phyloP scores from a whole-genome alignment of 176 grass and related monocot genomes.

The Oryza meyeriana region DNA sequence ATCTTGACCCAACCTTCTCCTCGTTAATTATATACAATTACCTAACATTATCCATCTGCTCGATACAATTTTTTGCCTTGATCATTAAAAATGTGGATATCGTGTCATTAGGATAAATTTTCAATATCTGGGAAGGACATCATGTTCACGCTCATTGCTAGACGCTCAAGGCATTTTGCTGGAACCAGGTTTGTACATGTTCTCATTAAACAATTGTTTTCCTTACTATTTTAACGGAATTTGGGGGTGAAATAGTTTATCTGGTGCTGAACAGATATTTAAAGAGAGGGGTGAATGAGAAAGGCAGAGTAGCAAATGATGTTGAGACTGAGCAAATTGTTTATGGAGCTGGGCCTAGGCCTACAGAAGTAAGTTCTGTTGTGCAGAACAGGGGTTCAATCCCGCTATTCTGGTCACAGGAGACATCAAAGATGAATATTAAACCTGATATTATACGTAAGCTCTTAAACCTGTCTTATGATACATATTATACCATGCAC shows the following conservation, averaged over 20 bases:
- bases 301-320: conserved; percentile 95
- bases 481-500: conserved; percentile 21
- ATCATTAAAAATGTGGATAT: neutral
- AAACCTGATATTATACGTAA: conserved; percentile 96
- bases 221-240: neutral
- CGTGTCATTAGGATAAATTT: conserved; percentile 68
- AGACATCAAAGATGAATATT: conserved; percentile 70
- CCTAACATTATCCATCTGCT: neutral
- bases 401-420: conserved; percentile 93
- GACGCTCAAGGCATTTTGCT: conserved; percentile 85
- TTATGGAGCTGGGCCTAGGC: conserved; percentile 53
- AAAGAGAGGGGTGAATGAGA: conserved; percentile 88
- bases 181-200: conserved; percentile 72
- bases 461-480: conserved; percentile 29
- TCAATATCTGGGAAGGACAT: conserved; percentile 73
- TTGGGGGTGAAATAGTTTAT: conserved; percentile 22
- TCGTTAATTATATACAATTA: neutral
- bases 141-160: conserved; percentile 80
- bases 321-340: conserved; percentile 98
- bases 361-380: conserved; percentile 78
- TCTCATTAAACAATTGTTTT: conserved; percentile 7
- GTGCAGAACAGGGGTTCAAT: conserved; percentile 97
- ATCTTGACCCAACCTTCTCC: neutral
- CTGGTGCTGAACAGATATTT: conserved; percentile 59
- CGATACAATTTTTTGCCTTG: neutral